Evolutionary conservation across 306 rosid genomes (phyloP), one percentile per base, ranked within the genome.

Genomic region (Nissolia schottii): DNA sequence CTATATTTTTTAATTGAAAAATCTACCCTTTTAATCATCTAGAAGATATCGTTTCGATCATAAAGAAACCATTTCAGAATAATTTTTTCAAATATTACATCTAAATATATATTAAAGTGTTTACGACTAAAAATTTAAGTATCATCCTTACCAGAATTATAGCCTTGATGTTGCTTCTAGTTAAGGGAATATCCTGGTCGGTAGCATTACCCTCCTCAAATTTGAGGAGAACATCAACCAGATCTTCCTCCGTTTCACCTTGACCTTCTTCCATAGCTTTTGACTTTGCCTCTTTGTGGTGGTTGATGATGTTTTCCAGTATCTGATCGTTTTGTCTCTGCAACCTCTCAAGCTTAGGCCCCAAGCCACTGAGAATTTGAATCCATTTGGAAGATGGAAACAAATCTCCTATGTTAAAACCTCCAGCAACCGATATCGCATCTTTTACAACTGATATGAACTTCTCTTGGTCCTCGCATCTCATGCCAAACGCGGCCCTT

Each of bases 311-410:
- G 12, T 70, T 27, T 11, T n/a, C 41, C 11, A 54, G 8, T 23
- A 54, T 54, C 54, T 14, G 34, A 15, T 70, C 75, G 1, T 3
- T 18, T 24, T 5, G 3, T 54, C 35, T 5, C 0, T 57, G 70
- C 27, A 56, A 12, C 38, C 5, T 66, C 66, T 76, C 79, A 60
- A 83, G 38, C 67, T 72, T 67, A 7, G 48, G 28, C 66, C 69
- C 59, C 24, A 62, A 9, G 0, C 83, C 80, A 9, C 54, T 40
- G 22, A 80, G 0, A 7, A 6, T 1, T 38, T 69, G 56, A 70
- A 84, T 70, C 55, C 74, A 43, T 24, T 58, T 56, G 62, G 49
- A 58, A 1, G 86, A 86, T 56, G 86, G 85, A 64, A 78, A 86
- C 35, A 83, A 7, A 57, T 80, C 79, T 2, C 27, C 77, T 13